These are phyloP conservation scores for Trichosporon ovoides DNA, from an alignment of 1,284 basidiomycete species.

Conservation along the genomic window DNA sequence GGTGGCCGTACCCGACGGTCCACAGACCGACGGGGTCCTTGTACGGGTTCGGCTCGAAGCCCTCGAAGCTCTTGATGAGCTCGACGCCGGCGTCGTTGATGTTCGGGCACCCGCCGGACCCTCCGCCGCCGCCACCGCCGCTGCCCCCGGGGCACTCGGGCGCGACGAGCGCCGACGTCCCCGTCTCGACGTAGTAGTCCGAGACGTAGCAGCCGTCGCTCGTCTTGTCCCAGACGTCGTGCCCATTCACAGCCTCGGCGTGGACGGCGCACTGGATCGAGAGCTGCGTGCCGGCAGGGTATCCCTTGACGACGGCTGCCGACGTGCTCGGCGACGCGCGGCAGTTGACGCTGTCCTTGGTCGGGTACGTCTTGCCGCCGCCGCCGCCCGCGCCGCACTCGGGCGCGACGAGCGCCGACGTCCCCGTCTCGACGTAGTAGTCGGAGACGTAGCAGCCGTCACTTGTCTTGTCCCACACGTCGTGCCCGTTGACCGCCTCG, in stretches of 20 bases:
- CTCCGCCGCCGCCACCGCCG: background rate
- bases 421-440: constrained; percentile 9
- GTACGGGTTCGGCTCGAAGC: constrained; percentile 2
- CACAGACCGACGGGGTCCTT: background rate
- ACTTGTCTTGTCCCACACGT: constrained; percentile 5
- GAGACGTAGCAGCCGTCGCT: constrained; percentile 8
- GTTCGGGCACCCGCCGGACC: background rate
- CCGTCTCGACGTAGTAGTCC: constrained; percentile 9
- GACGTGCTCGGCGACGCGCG: background rate
- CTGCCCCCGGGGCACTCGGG: background rate
- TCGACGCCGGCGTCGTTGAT: constrained; percentile 8
- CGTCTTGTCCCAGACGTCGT: constrained; percentile 7
- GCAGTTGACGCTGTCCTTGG: constrained; percentile 8
- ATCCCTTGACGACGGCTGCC: background rate
- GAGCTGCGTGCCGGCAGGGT: background rate
- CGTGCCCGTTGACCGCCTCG: background rate
- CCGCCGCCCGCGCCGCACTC: no score
- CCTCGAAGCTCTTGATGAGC: constrained; percentile 9
- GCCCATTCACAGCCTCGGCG: background rate
- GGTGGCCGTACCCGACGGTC: constrained; percentile 12
- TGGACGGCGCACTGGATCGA: constrained; percentile 2
- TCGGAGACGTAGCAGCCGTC: constrained; percentile 11
- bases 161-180: background rate
- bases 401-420: background rate
- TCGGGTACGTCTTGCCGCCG: no score